A percentile compares a stretch with the other conserved stretches of the same genome.
Evolutionary conservation across 495 filamentous ascomycete species (phyloP).

Genomic region (Paragyromitra xinjiangensis): DNA sequence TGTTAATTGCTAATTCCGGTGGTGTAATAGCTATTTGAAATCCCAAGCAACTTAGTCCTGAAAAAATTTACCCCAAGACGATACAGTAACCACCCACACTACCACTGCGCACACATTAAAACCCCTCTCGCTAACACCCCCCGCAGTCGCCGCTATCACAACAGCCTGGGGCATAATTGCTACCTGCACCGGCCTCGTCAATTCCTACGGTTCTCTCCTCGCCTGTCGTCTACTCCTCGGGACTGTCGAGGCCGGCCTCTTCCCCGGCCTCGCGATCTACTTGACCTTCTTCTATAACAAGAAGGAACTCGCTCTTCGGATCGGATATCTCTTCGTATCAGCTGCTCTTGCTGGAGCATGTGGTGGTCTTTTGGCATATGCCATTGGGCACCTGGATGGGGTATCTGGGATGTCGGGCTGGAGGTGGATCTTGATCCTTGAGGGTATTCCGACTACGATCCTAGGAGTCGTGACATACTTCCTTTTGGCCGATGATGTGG

Average conservation of each 20-base stretch:
- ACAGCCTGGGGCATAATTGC: slow-evolving; percentile 76
- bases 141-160: slow-evolving; percentile 68
- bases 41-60: slow-evolving; percentile 71
- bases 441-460: slow-evolving; percentile 74
- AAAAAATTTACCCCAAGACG: slow-evolving; percentile 72
- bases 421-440: slow-evolving; percentile 76
- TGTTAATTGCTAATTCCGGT: slow-evolving; percentile 10
- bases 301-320: slow-evolving; percentile 75
- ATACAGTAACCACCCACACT: slow-evolving; percentile 59
- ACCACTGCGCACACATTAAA: not conserved
- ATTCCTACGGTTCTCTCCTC: slow-evolving; percentile 66
- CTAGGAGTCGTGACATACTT: slow-evolving; percentile 70
- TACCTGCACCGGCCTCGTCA: slow-evolving; percentile 71
- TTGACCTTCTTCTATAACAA: slow-evolving; percentile 80
- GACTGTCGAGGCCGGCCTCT: slow-evolving; percentile 72
- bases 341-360: slow-evolving; percentile 79
- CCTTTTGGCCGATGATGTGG: slow-evolving; percentile 71
- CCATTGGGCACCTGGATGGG: slow-evolving; percentile 76
- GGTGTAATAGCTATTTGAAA: slow-evolving; percentile 63
- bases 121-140: slow-evolving; percentile 16
- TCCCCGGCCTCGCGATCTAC: slow-evolving; percentile 75
- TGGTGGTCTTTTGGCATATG: slow-evolving; percentile 77
- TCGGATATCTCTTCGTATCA: slow-evolving; percentile 79
- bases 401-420: slow-evolving; percentile 68
- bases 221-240: slow-evolving; percentile 72